Evolutionary conservation across 2,329 filamentous ascomycete species (phyloP), one percentile per base, ranked within the genome.

Genomic region (Trichoderma asperellum): DNA sequence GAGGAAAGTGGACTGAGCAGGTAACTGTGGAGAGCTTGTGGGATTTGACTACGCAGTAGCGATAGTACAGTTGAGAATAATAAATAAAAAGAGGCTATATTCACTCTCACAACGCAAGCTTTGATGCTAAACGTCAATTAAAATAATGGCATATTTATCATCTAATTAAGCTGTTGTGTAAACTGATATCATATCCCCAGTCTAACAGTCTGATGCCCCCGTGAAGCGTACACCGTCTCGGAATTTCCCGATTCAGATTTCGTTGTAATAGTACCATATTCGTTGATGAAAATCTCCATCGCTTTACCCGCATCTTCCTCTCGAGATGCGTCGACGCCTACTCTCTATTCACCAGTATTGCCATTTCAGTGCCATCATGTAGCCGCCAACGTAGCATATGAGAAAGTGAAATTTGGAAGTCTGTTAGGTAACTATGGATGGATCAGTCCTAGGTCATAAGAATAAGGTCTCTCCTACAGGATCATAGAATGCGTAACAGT

Each of bases 1-100:
- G 62, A 18, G 62, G 58, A n/a, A 64, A 61, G 59, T 72, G 71
- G 71, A 55, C 63, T 29, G 68, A 72, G 11, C 40, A 70, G 5
- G 70, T 72, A 35, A 71, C 69, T 2, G 69, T 70, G 32, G 58
- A 72, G 63, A 73, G 71, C 8, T 21, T 72, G 37, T 73, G 72
- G 70, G 70, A 73, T 68, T 52, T 72, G 37, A 68, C 58, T 12
- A 68, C 66, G 4, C 21, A 64, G 12, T 35, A 29, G 40, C 16
- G 6, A 16, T 8, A 10, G 32, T 47, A 11, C 4, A 21, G 12
- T 32, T 49, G 21, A 24, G 11, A 35, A 34, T 61, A 47, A 34
- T 21, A 35, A 24, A 61, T 34, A 16, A 49, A 12, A 7, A 43
- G 40, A 34, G 40, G 11, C 2, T 49, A 5, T 32, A 8, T 4